Conservation (phyloP, 257 asterid species). For the Marsdenia floribunda region DNA sequence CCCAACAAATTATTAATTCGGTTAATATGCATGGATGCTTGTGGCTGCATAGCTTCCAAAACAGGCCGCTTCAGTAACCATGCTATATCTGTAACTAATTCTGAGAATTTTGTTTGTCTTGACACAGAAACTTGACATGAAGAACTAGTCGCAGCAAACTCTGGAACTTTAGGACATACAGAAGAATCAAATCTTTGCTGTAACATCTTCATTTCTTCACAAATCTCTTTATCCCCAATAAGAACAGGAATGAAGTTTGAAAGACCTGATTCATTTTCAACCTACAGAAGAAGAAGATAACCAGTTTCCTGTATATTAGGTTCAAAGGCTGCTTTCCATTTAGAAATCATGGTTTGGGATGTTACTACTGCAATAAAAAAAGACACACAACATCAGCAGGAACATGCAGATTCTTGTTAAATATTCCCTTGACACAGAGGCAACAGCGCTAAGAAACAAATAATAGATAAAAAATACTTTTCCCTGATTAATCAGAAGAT, state of each 20-base stretch:
- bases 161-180: slow-evolving; percentile 24
- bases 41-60: slow-evolving; percentile 24
- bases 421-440: neutral
- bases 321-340: neutral
- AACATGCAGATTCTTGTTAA: neutral
- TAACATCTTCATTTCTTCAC: slow-evolving; percentile 66
- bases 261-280: slow-evolving; percentile 88
- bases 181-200: slow-evolving; percentile 36
- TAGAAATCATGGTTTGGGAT: neutral
- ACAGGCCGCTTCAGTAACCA: slow-evolving; percentile 67
- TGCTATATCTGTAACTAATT: slow-evolving; percentile 67
- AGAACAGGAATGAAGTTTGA: slow-evolving; percentile 93
- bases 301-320: neutral
- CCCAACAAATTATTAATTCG: slow-evolving; percentile 46
- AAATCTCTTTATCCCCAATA: slow-evolving; percentile 64
- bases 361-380: neutral
- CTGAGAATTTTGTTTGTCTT: slow-evolving; percentile 41
- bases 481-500: neutral
- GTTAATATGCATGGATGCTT: slow-evolving; percentile 43
- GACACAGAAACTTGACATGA: slow-evolving; percentile 42
- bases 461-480: no score
- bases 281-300: slow-evolving; percentile 39
- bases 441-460: neutral
- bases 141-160: slow-evolving; percentile 25
- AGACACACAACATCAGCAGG: neutral